Percentiles rank a stretch among this genome's conserved stretches.
phyloP scores from a whole-genome alignment of 257 asterid genomes.

The Salvia splendens region DNA sequence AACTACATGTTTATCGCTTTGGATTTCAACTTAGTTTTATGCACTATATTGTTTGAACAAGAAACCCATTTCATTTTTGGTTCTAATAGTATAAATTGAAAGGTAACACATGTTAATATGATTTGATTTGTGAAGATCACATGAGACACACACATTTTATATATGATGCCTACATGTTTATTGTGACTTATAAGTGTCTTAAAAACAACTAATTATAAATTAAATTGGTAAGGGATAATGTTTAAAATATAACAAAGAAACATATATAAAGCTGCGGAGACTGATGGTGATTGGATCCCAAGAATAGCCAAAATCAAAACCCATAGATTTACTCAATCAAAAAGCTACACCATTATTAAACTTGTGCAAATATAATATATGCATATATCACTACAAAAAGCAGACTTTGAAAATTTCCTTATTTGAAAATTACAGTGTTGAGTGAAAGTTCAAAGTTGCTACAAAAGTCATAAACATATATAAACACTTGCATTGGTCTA shows the following conservation, averaged over 20 bases:
- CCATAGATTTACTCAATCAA: constrained; percentile 10
- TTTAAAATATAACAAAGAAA: neutral
- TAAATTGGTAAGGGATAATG: neutral
- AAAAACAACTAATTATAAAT: neutral
- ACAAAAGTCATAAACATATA: neutral
- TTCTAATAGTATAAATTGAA: no score
- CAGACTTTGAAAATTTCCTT: constrained; percentile 11
- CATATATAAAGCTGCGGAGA: neutral
- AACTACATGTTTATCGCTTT: neutral
- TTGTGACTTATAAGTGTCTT: neutral
- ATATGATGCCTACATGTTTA: neutral
- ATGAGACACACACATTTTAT: neutral
- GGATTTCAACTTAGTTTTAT: neutral
- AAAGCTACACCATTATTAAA: constrained; percentile 5
- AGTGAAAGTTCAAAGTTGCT: constrained; percentile 17
- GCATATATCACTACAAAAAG: constrained; percentile 12
- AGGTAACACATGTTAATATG: neutral
- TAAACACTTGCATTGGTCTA: neutral
- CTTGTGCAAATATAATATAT: neutral
- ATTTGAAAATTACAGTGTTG: constrained; percentile 12
- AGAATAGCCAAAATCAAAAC: constrained; percentile 8
- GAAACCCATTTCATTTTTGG: neutral
- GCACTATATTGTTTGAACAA: neutral
- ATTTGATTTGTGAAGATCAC: neutral
- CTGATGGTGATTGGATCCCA: neutral